Evolutionary conservation across 2,329 filamentous ascomycete species (phyloP).

Genomic region (Fusarium beomiforme): DNA sequence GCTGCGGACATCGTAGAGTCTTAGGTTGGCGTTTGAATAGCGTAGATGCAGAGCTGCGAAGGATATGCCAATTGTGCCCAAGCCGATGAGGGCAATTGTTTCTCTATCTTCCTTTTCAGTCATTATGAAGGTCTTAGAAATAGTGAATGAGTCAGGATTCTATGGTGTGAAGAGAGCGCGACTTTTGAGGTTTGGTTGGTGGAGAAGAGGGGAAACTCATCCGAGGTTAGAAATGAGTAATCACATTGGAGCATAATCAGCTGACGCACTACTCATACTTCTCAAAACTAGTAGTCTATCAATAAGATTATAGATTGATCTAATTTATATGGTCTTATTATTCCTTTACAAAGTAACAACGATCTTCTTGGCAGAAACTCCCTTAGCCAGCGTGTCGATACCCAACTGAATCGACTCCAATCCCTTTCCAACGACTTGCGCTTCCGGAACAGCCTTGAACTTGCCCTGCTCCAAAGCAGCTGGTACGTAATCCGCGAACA

Average conservation of each 20-base stretch:
- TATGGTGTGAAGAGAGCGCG: not conserved
- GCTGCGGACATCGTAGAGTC: conserved; percentile 23
- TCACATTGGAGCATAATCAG: not conserved
- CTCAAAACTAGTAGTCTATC: not conserved
- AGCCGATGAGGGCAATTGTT: conserved; percentile 29
- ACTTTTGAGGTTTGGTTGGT: conserved; percentile 1
- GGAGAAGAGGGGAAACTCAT: conserved; percentile 19
- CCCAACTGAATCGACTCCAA: conserved; percentile 16
- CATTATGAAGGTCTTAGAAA: too few species aligned
- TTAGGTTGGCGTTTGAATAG: conserved; percentile 19
- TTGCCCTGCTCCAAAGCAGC: conserved; percentile 14
- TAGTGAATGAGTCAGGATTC: too few species aligned
- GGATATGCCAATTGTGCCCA: conserved; percentile 32
- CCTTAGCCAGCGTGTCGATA: conserved; percentile 12
- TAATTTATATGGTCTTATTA: not conserved
- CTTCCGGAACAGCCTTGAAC: conserved; percentile 19
- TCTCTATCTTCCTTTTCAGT: not conserved
- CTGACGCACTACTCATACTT: not conserved
- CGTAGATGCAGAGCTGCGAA: conserved; percentile 26
- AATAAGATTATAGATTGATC: too few species aligned
- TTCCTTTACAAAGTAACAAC: not conserved
- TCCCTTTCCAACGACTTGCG: conserved; percentile 21
- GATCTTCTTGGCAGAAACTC: conserved; percentile 30
- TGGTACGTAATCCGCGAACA: conserved; percentile 24
- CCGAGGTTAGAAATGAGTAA: conserved; percentile 11